These are phyloP conservation scores for Oryza rufipogon DNA, from an alignment of 176 grass and related monocot genomes.

Conservation along the genomic window DNA sequence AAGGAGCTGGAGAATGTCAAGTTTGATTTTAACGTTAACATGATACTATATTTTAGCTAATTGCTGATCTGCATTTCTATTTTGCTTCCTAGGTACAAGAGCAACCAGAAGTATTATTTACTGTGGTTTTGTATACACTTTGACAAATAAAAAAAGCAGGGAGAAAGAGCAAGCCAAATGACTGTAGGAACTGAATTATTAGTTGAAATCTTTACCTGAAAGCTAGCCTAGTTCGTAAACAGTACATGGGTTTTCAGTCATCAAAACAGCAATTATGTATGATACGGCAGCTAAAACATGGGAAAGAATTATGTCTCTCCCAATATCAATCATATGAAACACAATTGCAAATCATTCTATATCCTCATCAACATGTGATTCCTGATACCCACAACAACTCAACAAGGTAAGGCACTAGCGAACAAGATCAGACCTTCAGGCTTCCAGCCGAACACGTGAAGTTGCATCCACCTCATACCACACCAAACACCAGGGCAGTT, in stretches of 20 bases:
- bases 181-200: background rate
- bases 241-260: background rate
- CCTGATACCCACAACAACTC: background rate
- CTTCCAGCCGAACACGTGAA: background rate
- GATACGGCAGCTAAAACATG: background rate
- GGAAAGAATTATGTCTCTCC: background rate
- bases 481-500: background rate
- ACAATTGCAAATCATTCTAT: conserved; percentile 9
- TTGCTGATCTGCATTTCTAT: background rate
- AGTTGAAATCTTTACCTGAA: background rate
- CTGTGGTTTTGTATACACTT: background rate
- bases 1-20: background rate
- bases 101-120: background rate
- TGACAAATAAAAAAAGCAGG: background rate
- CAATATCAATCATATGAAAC: conserved; percentile 8
- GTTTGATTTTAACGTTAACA: background rate
- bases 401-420: background rate
- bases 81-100: background rate
- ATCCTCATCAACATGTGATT: background rate
- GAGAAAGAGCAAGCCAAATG: background rate
- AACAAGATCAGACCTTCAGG: background rate
- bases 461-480: background rate
- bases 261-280: background rate
- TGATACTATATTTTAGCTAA: background rate
- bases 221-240: background rate